Percentiles rank a stretch among this genome's conserved stretches.
These are phyloP conservation scores for Rhodotorula kratochvilovae DNA, from an alignment of 768 basidiomycete genomes.

Conservation along the genomic window DNA sequence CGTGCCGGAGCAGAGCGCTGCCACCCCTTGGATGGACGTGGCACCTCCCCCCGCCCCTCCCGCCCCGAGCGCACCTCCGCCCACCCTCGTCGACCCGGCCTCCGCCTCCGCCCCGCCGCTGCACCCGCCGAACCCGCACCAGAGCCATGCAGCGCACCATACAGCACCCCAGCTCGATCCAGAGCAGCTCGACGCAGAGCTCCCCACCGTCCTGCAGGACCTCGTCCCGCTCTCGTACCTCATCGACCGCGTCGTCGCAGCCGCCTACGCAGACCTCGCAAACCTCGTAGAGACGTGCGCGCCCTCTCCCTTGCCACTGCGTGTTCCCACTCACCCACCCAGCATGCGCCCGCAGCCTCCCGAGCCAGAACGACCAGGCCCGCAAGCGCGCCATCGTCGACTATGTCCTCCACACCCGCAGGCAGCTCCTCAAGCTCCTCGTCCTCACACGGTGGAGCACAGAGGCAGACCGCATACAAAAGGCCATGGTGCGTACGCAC, in stretches of 20 bases:
- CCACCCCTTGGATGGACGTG: too few species aligned
- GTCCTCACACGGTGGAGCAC: slow-evolving; percentile 81
- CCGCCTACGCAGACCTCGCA: slow-evolving; percentile 74
- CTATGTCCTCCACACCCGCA: slow-evolving; percentile 84
- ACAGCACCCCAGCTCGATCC: too few species aligned
- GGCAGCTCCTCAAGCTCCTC: slow-evolving; percentile 82
- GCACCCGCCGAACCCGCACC: neutral
- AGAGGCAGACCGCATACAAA: slow-evolving; percentile 50
- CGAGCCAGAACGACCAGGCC: slow-evolving; percentile 48
- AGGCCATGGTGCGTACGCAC: too few species aligned
- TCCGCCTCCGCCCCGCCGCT: neutral
- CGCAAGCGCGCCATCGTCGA: slow-evolving; percentile 78
- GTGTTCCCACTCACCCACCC: too few species aligned
- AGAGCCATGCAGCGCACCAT: neutral
- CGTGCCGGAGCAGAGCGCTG: too few species aligned
- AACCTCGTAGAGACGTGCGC: slow-evolving; percentile 81
- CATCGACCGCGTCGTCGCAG: slow-evolving; percentile 69
- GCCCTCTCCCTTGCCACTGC: too few species aligned
- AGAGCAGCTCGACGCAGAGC: slow-evolving; percentile 70
- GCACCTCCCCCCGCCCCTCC: too few species aligned
- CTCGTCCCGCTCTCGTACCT: slow-evolving; percentile 70
- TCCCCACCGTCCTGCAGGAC: slow-evolving; percentile 67
- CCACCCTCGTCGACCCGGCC: neutral
- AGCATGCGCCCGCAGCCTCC: too few species aligned
- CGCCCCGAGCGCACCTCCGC: too few species aligned